Percentiles rank a stretch among this genome's conserved stretches.
phyloP scores from a whole-genome alignment of 495 filamentous ascomycete species.

The Delitschia confertaspora region DNA sequence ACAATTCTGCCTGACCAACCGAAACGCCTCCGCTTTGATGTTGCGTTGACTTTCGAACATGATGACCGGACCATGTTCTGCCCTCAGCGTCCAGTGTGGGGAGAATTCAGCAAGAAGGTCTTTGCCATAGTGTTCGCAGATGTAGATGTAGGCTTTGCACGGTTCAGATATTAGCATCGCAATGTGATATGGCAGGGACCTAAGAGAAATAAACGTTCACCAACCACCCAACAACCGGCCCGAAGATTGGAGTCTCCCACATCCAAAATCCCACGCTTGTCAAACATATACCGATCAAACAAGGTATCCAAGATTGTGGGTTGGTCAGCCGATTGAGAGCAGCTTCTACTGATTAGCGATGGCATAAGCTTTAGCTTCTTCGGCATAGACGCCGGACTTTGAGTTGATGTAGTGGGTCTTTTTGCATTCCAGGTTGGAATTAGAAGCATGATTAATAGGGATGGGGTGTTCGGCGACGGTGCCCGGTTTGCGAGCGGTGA shows the following conservation, averaged over 20 bases:
- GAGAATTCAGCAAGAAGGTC: neutral
- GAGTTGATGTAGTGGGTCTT: too few species aligned
- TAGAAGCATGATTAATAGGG: too few species aligned
- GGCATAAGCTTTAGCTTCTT: too few species aligned
- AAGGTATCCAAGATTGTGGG: neutral
- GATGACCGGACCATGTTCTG: neutral
- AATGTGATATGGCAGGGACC: neutral
- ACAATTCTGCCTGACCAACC: neutral
- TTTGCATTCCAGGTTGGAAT: too few species aligned
- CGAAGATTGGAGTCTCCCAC: neutral
- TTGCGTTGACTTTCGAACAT: neutral
- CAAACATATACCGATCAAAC: conserved; percentile 1
- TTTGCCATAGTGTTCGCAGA: neutral
- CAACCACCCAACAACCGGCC: neutral
- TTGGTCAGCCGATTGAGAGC: too few species aligned
- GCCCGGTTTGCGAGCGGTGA: too few species aligned
- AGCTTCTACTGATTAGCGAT: too few species aligned
- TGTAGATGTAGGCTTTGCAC: conserved; percentile 6
- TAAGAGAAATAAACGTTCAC: too few species aligned
- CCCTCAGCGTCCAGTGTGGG: neutral
- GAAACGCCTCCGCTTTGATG: neutral
- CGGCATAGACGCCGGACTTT: too few species aligned
- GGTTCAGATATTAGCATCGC: conserved; percentile 1
- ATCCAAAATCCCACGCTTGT: conserved; percentile 3
- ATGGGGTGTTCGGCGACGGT: too few species aligned